phyloP scores from a whole-genome alignment of 176 grass and related monocot species.

The Hsuehochloa calcarea region DNA sequence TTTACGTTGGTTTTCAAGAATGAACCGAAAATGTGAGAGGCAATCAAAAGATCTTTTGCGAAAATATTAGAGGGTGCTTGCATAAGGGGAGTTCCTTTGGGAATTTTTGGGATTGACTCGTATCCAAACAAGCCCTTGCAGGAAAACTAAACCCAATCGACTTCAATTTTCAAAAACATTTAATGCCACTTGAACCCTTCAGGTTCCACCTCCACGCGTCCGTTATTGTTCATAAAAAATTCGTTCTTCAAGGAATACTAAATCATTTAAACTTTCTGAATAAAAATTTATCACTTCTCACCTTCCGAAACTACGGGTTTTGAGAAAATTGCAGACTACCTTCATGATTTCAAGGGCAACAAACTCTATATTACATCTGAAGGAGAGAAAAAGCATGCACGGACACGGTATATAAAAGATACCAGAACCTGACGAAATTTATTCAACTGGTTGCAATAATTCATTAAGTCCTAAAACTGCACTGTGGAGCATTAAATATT shows the following conservation, averaged over 20 bases:
- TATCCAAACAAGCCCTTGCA: neutral
- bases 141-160: neutral
- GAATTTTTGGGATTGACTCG: neutral
- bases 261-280: neutral
- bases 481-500: neutral
- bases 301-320: neutral
- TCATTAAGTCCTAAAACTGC: neutral
- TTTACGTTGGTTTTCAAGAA: neutral
- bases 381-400: neutral
- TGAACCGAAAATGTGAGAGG: neutral
- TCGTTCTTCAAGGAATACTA: neutral
- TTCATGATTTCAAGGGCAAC: neutral
- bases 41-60: neutral
- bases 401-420: neutral
- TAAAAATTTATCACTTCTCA: neutral
- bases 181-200: neutral
- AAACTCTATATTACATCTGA: neutral
- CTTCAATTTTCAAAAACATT: neutral
- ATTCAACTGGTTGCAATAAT: neutral
- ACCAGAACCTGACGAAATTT: neutral
- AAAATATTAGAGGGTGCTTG: neutral
- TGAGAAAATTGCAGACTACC: neutral
- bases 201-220: neutral
- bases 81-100: neutral
- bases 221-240: neutral